phyloP scores from a whole-genome alignment of 345 rosid genomes.

The Populus deltoides region DNA sequence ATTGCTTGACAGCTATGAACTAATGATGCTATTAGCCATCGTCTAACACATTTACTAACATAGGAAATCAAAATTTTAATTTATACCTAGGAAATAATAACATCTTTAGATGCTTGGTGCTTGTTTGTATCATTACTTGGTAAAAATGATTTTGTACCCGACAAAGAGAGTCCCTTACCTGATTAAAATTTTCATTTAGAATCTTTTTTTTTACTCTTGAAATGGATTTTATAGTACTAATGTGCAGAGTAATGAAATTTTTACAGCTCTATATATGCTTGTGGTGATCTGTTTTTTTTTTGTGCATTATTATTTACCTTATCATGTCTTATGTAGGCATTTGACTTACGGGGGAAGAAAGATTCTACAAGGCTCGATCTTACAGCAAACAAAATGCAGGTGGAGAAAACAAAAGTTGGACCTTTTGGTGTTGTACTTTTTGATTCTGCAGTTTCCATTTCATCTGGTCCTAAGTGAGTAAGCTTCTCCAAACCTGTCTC shows the following conservation, averaged over 20 bases:
- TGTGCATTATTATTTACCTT: conserved; percentile 9
- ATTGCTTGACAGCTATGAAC: neutral
- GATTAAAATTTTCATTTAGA: neutral
- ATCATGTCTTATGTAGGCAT: conserved; percentile 48
- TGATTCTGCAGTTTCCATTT: conserved; percentile 84
- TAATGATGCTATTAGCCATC: neutral
- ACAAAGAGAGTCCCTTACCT: neutral
- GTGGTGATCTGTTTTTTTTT: neutral
- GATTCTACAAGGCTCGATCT: conserved; percentile 68
- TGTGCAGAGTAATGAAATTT: neutral
- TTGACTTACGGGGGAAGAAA: conserved; percentile 52
- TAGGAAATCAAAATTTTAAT: neutral
- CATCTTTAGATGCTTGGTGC: neutral
- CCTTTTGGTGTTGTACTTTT: conserved; percentile 77
- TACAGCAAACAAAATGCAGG: conserved; percentile 46
- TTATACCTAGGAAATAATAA: neutral
- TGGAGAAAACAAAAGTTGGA: conserved; percentile 86
- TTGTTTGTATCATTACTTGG: neutral
- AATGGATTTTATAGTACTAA: neutral
- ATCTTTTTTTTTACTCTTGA: neutral
- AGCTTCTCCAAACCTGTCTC: conserved; percentile 26
- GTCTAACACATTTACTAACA: neutral
- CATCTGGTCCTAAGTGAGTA: conserved; percentile 67
- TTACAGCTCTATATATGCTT: neutral
- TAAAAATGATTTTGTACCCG: neutral